phyloP scores from a whole-genome alignment of 1,284 basidiomycete species.

The Thelephora terrestris region DNA sequence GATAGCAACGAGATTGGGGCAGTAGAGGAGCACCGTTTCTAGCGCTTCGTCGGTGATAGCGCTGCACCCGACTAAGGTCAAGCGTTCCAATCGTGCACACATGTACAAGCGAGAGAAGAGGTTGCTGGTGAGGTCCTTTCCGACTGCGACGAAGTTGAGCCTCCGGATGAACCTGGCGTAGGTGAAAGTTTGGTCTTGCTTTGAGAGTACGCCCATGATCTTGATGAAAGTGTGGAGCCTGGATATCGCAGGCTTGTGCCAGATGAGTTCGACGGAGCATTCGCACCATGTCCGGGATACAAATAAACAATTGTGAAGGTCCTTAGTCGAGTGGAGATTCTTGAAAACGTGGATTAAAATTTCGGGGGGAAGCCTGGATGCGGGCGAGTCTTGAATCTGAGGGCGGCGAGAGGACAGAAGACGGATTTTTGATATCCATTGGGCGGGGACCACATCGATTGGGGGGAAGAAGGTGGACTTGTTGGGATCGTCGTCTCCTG shows the following conservation, averaged over 20 bases:
- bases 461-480: slow-evolving; percentile 41
- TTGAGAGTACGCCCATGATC: slow-evolving; percentile 60
- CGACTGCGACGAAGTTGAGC: slow-evolving; percentile 80
- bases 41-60: slow-evolving; percentile 65
- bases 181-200: slow-evolving; percentile 67
- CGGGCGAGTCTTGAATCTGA: slow-evolving; percentile 32
- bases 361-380: slow-evolving; percentile 70
- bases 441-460: slow-evolving; percentile 43
- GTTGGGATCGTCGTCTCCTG: slow-evolving; percentile 52
- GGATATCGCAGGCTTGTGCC: slow-evolving; percentile 83
- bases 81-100: slow-evolving; percentile 82
- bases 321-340: slow-evolving; percentile 64
- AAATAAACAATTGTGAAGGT: slow-evolving; percentile 69
- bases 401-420: slow-evolving; percentile 11
- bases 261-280: slow-evolving; percentile 90
- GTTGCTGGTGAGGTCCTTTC: slow-evolving; percentile 67
- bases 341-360: slow-evolving; percentile 91
- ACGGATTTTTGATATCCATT: slow-evolving; percentile 44
- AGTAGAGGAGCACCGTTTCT: slow-evolving; percentile 55
- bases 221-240: slow-evolving; percentile 66
- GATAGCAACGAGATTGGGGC: slow-evolving; percentile 77
- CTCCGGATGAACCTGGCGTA: slow-evolving; percentile 86
- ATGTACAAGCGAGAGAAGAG: slow-evolving; percentile 65
- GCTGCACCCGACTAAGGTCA: slow-evolving; percentile 83
- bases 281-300: slow-evolving; percentile 94